phyloP scores from a whole-genome alignment of 2,329 filamentous ascomycete species.

The Fusarium tricinctum region DNA sequence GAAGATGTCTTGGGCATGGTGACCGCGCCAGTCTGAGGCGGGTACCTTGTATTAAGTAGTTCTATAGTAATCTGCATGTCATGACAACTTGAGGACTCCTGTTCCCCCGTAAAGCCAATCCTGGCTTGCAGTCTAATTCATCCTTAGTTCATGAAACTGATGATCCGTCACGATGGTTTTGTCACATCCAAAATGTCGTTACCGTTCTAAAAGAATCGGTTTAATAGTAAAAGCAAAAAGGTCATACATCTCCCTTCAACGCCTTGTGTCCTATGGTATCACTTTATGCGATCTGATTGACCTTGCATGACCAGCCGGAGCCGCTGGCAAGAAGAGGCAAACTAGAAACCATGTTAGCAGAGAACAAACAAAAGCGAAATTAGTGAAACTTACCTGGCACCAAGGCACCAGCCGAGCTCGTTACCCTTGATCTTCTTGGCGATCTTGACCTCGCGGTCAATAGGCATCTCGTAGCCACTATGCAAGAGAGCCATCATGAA shows the following conservation, averaged over 20 bases:
- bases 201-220: slow-evolving; percentile 36
- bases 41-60: slow-evolving; percentile 47
- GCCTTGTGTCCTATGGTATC: slow-evolving; percentile 39
- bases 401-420: slow-evolving; percentile 97
- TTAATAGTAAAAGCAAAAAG: slow-evolving; percentile 42
- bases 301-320: slow-evolving; percentile 91
- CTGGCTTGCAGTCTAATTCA: slow-evolving; percentile 34
- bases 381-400: slow-evolving; percentile 80
- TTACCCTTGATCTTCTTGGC: slow-evolving; percentile 99
- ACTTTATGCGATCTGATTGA: slow-evolving; percentile 77
- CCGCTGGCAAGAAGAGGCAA: slow-evolving; percentile 84
- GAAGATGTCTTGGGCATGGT: slow-evolving; percentile 74
- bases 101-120: slow-evolving; percentile 37
- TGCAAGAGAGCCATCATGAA: slow-evolving; percentile 95
- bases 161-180: slow-evolving; percentile 33
- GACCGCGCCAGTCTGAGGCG: slow-evolving; percentile 61
- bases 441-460: slow-evolving; percentile 95
- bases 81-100: slow-evolving; percentile 41
- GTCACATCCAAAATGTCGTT: slow-evolving; percentile 47
- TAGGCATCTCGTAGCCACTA: slow-evolving; percentile 97
- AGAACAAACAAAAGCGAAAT: not conserved
- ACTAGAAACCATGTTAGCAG: slow-evolving; percentile 62
- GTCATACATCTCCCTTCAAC: slow-evolving; percentile 46
- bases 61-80: slow-evolving; percentile 50
- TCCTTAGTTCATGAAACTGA: slow-evolving; percentile 38